These are phyloP conservation scores for Neurospora sp. DNA, from an alignment of 495 filamentous ascomycete genomes.

Conservation along the genomic window DNA sequence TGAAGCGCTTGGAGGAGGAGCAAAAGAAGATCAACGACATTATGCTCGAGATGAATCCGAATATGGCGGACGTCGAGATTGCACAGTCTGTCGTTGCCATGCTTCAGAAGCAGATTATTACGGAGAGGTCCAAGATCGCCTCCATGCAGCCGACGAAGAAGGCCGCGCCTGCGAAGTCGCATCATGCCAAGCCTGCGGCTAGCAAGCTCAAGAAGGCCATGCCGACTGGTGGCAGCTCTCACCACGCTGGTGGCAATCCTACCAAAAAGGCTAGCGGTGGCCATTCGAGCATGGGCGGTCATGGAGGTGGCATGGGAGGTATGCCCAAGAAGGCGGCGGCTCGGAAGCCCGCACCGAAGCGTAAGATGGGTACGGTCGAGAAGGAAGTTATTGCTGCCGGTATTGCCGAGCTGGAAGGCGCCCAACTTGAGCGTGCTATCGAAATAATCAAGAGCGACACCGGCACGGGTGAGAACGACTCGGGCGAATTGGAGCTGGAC, in stretches of 20 bases:
- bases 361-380: slow-evolving; percentile 56
- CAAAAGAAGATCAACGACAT: slow-evolving; percentile 55
- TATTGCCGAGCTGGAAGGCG: slow-evolving; percentile 62
- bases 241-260: slow-evolving; percentile 10
- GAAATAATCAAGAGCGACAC: slow-evolving; percentile 84
- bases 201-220: slow-evolving; percentile 29
- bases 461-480: slow-evolving; percentile 64
- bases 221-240: slow-evolving; percentile 6
- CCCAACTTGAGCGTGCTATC: slow-evolving; percentile 68
- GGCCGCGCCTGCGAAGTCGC: slow-evolving; percentile 18
- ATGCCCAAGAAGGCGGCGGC: slow-evolving; percentile 34
- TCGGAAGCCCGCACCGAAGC: slow-evolving; percentile 40
- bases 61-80: slow-evolving; percentile 50
- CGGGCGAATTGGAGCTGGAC: slow-evolving; percentile 82
- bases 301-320: slow-evolving; percentile 17
- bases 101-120: slow-evolving; percentile 37
- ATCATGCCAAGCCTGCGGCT: slow-evolving; percentile 21
- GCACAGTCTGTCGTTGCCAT: slow-evolving; percentile 36
- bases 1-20: slow-evolving; percentile 38
- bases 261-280: slow-evolving; percentile 23
- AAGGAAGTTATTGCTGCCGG: slow-evolving; percentile 79
- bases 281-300: neutral
- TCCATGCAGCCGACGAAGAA: slow-evolving; percentile 26
- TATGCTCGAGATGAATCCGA: slow-evolving; percentile 59
- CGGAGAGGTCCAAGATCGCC: slow-evolving; percentile 36